Percentiles rank a stretch among this genome's conserved stretches.
Evolutionary conservation across 2,329 filamentous ascomycete genomes (phyloP).

Genomic region (Cryphonectria carpinicola): DNA sequence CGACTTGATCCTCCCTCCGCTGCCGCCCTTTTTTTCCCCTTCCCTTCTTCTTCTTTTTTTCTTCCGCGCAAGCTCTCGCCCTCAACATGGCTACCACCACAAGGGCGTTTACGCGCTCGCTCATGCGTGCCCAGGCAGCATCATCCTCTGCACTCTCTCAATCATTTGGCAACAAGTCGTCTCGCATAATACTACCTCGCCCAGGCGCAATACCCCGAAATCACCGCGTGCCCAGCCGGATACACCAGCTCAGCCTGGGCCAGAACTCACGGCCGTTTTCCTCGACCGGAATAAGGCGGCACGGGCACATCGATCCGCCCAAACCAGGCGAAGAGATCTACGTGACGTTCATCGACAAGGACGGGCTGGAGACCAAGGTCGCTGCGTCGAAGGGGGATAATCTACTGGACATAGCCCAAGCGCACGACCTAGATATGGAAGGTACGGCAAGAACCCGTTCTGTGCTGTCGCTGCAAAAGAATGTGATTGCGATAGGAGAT

Average conservation of each 20-base stretch:
- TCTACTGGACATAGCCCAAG: constrained; percentile 91
- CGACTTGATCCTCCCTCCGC: not conserved
- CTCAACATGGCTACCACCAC: constrained; percentile 13
- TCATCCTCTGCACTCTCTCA: not conserved
- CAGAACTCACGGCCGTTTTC: constrained; percentile 51
- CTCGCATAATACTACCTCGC: constrained; percentile 7
- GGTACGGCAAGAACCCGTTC: constrained; percentile 47
- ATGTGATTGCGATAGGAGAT: not conserved
- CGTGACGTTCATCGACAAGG: constrained; percentile 93
- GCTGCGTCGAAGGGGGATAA: constrained; percentile 88
- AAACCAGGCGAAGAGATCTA: constrained; percentile 93
- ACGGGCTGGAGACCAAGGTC: constrained; percentile 74
- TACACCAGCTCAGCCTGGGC: constrained; percentile 5
- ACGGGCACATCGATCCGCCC: constrained; percentile 82
- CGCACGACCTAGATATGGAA: constrained; percentile 97
- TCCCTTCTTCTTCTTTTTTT: not conserved
- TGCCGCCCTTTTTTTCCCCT: not conserved
- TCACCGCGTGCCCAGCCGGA: not conserved
- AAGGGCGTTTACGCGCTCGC: constrained; percentile 12
- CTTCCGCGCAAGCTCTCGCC: not conserved
- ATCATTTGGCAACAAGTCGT: constrained; percentile 11
- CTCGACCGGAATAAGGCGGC: constrained; percentile 60
- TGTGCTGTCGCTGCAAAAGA: not conserved
- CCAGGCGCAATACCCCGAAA: constrained; percentile 10
- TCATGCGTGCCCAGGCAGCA: constrained; percentile 6